phyloP scores from a whole-genome alignment of 768 basidiomycete species.

The Cantharellus anzutake region DNA sequence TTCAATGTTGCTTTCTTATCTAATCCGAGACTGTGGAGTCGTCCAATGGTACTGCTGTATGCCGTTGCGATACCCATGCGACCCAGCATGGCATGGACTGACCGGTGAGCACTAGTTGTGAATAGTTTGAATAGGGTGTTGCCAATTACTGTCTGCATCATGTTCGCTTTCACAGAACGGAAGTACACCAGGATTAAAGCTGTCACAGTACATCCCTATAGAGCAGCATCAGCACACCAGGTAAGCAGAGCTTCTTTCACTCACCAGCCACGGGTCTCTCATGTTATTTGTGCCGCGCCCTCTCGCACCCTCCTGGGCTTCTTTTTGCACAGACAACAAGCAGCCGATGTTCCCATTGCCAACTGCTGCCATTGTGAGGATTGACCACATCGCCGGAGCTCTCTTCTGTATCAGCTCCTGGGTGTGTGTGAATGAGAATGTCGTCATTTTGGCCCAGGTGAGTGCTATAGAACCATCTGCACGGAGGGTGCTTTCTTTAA shows the following conservation, averaged over 20 bases:
- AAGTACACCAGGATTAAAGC: background rate
- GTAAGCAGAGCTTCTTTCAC: background rate
- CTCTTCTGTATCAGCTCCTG: background rate
- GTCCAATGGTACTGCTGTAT: background rate
- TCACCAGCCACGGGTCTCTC: background rate
- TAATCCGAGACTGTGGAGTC: background rate
- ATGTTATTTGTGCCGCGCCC: background rate
- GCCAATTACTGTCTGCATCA: background rate
- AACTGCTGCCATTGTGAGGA: background rate
- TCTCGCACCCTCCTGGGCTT: background rate
- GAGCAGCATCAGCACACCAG: background rate
- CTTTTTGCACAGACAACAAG: background rate
- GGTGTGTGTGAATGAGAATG: background rate
- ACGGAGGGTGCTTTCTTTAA: too few relatives aligned
- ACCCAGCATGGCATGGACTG: background rate
- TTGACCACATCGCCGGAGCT: background rate
- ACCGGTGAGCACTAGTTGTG: background rate
- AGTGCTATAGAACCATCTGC: background rate
- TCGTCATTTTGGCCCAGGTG: background rate
- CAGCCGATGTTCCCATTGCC: background rate
- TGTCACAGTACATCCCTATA: background rate
- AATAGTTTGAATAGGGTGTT: background rate
- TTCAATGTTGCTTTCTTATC: too few relatives aligned
- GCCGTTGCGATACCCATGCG: background rate
- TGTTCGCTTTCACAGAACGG: background rate